A percentile compares a stretch with the other conserved stretches of the same genome.
Evolutionary conservation across 257 asterid species (phyloP).

Genomic region (Solanum chmielewskii): DNA sequence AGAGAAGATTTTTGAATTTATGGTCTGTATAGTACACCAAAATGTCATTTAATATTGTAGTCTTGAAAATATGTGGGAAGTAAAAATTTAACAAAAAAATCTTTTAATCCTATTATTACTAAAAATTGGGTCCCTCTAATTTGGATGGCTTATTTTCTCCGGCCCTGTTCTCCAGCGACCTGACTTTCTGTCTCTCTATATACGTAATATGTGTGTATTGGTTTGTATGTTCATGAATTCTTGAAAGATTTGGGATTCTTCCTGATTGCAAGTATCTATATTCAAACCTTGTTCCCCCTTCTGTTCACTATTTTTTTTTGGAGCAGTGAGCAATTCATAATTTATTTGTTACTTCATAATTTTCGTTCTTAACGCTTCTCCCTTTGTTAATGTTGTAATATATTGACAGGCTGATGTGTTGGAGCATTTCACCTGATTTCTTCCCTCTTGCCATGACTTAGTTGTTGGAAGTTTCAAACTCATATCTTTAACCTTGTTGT

Average conservation of each 20-base stretch:
- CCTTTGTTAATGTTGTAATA: constrained; percentile 25
- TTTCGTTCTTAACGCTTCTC: constrained; percentile 1
- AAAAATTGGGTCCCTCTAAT: not conserved
- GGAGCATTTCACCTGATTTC: constrained; percentile 91
- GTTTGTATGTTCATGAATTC: not conserved
- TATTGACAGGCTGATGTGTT: constrained; percentile 78
- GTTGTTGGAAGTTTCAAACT: constrained; percentile 98
- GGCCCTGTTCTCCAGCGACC: not conserved
- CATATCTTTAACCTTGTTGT: constrained; percentile 87
- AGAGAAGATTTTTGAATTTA: not conserved
- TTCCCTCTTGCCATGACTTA: constrained; percentile 77
- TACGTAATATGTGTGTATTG: not conserved
- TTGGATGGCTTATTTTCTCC: not conserved
- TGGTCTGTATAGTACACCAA: not conserved
- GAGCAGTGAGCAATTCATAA: constrained; percentile 1
- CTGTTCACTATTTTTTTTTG: not conserved
- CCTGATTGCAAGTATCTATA: constrained; percentile 19
- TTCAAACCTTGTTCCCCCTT: constrained; percentile 7
- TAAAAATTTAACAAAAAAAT: not conserved
- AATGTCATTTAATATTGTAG: not conserved
- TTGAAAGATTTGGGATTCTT: constrained; percentile 5
- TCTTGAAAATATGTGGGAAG: not conserved
- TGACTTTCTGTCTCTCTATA: not conserved
- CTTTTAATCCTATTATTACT: not conserved
- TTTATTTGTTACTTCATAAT: not conserved